These are phyloP conservation scores for Cladosporium sp. DNA, from an alignment of 2,329 filamentous ascomycete genomes.

Conservation along the genomic window DNA sequence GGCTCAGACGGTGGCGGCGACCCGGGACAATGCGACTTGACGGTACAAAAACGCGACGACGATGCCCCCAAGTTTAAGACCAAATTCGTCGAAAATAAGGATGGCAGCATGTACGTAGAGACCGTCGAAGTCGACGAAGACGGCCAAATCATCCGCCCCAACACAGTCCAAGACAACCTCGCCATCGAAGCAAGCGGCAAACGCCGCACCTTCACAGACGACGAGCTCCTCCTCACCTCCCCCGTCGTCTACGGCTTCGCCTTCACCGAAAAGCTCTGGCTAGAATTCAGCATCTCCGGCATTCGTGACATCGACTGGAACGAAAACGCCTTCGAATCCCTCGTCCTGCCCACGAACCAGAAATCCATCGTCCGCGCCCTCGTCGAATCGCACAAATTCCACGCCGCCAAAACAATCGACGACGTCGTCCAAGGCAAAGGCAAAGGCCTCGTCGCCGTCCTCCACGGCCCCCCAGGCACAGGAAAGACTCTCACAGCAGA, in stretches of 20 bases:
- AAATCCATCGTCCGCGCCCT: conserved; percentile 69
- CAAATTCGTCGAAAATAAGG: conserved; percentile 44
- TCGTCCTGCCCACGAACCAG: conserved; percentile 64
- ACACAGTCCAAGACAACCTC: conserved; percentile 20
- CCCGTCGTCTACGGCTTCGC: conserved; percentile 82
- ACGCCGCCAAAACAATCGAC: conserved; percentile 75
- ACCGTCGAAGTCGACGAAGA: conserved; percentile 51
- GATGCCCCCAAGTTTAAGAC: conserved; percentile 32
- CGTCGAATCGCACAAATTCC: conserved; percentile 78
- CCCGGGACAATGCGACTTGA: conserved; percentile 13
- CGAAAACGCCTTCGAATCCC: conserved; percentile 71
- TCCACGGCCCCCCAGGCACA: conserved; percentile 81
- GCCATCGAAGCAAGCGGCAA: conserved; percentile 18
- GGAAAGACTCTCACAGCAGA: conserved; percentile 87
- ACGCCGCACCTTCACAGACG: conserved; percentile 58
- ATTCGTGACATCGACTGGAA: conserved; percentile 83
- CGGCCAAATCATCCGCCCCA: conserved; percentile 34
- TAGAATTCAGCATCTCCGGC: conserved; percentile 77
- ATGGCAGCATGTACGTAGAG: conserved; percentile 46
- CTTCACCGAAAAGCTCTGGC: conserved; percentile 84
- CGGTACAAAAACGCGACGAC: conserved; percentile 33
- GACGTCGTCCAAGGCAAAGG: conserved; percentile 70
- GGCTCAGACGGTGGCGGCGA: conserved; percentile 8
- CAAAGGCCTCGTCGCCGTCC: conserved; percentile 73
- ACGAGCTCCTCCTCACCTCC: conserved; percentile 78